These are phyloP conservation scores for Trichoderma aggressivum DNA, from an alignment of 2,329 filamentous ascomycete species.

Conservation along the genomic window DNA sequence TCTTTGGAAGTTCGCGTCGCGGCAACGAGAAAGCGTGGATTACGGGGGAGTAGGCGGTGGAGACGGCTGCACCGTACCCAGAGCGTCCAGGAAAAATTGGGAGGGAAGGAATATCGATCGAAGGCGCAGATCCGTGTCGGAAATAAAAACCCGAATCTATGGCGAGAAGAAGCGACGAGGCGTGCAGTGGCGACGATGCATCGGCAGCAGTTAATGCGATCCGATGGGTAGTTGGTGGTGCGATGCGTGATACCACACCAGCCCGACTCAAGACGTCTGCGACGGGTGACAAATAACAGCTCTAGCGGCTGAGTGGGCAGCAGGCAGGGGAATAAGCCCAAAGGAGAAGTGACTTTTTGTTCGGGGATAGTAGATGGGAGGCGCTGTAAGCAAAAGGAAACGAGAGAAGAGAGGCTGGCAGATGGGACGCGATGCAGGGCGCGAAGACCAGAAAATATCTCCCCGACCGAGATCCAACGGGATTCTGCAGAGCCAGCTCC, in stretches of 20 bases:
- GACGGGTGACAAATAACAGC: slow-evolving; percentile 24
- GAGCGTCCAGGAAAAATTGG: not conserved
- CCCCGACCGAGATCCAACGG: not conserved
- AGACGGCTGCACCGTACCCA: not conserved
- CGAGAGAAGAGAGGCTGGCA: not conserved
- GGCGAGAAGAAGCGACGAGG: slow-evolving; percentile 22
- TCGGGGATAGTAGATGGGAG: not conserved
- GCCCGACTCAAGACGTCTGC: slow-evolving; percentile 17
- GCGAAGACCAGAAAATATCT: slow-evolving; percentile 11
- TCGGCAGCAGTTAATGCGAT: slow-evolving; percentile 25
- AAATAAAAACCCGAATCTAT: slow-evolving; percentile 19
- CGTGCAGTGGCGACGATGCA: slow-evolving; percentile 26
- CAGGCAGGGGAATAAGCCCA: slow-evolving; percentile 6
- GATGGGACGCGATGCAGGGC: slow-evolving; percentile 12
- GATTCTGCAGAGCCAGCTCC: slow-evolving; percentile 11
- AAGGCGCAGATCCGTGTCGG: slow-evolving; percentile 18
- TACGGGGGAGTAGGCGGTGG: slow-evolving; percentile 21
- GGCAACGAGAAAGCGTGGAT: slow-evolving; percentile 13
- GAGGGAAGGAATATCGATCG: not conserved
- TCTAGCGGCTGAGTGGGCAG: slow-evolving; percentile 7
- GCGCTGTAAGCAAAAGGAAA: not conserved
- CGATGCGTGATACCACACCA: slow-evolving; percentile 20
- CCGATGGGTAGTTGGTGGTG: slow-evolving; percentile 18
- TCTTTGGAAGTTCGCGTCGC: slow-evolving; percentile 14
- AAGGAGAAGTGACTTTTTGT: not conserved